Conservation (phyloP, 2,329 filamentous ascomycete species). For the Arthrobotrys sinensis region DNA sequence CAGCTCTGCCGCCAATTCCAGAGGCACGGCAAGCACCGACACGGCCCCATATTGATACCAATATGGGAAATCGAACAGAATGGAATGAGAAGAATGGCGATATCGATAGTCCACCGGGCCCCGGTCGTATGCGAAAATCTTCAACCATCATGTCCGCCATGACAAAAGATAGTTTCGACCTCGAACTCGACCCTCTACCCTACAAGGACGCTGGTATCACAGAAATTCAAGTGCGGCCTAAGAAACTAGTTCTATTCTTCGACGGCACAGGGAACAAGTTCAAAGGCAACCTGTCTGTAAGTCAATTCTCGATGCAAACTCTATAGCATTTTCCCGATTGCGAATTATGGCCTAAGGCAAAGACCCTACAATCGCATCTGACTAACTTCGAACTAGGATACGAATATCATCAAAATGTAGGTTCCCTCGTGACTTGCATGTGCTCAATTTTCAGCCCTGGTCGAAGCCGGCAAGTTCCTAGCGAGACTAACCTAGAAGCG, state of each 20-base stretch:
- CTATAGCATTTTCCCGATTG: not conserved
- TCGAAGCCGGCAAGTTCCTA: slow-evolving; percentile 15
- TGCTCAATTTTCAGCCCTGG: not conserved
- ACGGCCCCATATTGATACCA: slow-evolving; percentile 48
- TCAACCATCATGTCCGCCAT: slow-evolving; percentile 54
- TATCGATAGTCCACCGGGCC: slow-evolving; percentile 45
- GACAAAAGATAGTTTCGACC: slow-evolving; percentile 56
- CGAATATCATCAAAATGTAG: slow-evolving; percentile 60
- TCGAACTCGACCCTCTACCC: slow-evolving; percentile 52
- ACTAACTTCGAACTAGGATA: slow-evolving; percentile 45
- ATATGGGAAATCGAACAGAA: slow-evolving; percentile 29
- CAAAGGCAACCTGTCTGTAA: slow-evolving; percentile 77
- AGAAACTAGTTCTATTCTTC: slow-evolving; percentile 75
- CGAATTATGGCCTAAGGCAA: not conserved
- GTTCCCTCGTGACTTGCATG: not conserved
- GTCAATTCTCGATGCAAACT: slow-evolving; percentile 64
- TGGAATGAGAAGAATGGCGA: slow-evolving; percentile 56
- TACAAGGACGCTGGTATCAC: slow-evolving; percentile 56
- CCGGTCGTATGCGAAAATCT: slow-evolving; percentile 48
- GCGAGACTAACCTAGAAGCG: slow-evolving; percentile 67
- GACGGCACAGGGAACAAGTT: slow-evolving; percentile 78
- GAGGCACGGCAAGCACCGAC: slow-evolving; percentile 35
- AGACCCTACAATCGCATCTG: not conserved
- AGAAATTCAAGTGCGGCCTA: slow-evolving; percentile 57
- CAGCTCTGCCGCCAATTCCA: slow-evolving; percentile 44